Evolutionary conservation across 108 stramenopile genomes (phyloP), one percentile per base, ranked within the genome.

Genomic region (Skeletonema costatum): DNA sequence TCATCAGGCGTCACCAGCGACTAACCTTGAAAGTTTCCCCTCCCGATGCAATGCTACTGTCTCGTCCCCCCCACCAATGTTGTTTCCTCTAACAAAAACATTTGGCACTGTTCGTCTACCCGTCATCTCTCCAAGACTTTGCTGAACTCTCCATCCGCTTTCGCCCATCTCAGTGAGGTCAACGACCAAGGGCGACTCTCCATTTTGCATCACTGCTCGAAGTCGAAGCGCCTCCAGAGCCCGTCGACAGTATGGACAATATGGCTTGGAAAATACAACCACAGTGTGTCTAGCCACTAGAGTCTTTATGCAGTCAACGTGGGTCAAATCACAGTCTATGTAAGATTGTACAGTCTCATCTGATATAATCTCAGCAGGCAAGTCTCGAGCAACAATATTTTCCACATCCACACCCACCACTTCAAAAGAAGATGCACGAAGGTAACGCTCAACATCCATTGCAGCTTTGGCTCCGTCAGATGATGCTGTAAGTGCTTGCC

Each of bases 81-180:
- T 81, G 16, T 68, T 85, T 16, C 94, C 94, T 60, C 81, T 84
- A 29, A 97, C 81, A 77, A 97, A 97, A 9, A 97, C 92, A 82
- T 95, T 96, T 29, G 97, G 97, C 21, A 97, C 97, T 13, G 95
- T 97, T 12, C 94, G 76, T 29, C 90, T 85, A 32, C 93, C 93
- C n/a, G 97, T 96, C 86, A 93, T 75, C 9, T 10, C 33, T n/a
- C 30, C 16, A 2, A 95, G 78, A 2, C 84, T 86, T 2, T 56
- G 58, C 85, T 97, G 96, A 35, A 93, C 85, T 19, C 44, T 56
- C 12, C 29, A 51, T 7, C 88, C 74, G 30, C 87, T 60, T 62
- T 39, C 63, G 12, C 77, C 72, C 46, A 77, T 71, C 5, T 80
- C 67, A 46, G 82, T 72, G 33, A 92, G 65, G 71, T 93, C 91